Evolutionary conservation across 2,329 filamentous ascomycete genomes (phyloP), one percentile per base, ranked within the genome.

Genomic region (Penicillium rolfsii): DNA sequence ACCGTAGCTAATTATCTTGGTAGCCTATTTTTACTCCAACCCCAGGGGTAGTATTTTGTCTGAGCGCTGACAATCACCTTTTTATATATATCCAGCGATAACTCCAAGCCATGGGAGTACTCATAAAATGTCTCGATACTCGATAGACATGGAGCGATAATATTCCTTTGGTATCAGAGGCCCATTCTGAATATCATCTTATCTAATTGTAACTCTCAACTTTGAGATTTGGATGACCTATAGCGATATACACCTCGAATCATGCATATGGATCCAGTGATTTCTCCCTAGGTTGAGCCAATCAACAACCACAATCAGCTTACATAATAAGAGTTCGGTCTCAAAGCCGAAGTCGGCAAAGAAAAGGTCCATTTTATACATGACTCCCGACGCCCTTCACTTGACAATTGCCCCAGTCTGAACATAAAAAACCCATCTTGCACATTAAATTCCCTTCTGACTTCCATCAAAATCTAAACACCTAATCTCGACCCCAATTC

Each of bases 281-380:
- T 19, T 43, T 36, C 33, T 9, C 12, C 33, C 14, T 6, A n/a
- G n/a, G 4, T 43, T 22, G 8, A 9, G n/a, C 43, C 43, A 46
- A 46, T 46, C 43, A 46, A 5, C 2, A 16, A 2, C 14, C 43
- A 2, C 1, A 16, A 16, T n/a, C n/a, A 4, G 14, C 26, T 50
- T 50, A 50, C 22, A 6, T 50, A 50, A 50, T 50, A 3, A 16
- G 35, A 50, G 5, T 9, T 50, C 48, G 30, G 48, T 16, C 5
- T 22, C 16, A 16, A 3, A 19, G 26, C 46, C 28, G 46, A 49
- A 19, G 46, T 49, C 46, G 46, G 46, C 28, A 35, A 22, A 22
- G 46, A 49, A 49, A 49, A 49, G 48, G 48, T 30, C 48, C n/a
- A 36, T 38, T 60, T 40, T 35, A 56, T 49, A 56, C 22, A 38